Conservation (phyloP, 805 yeast genomes). For the Alloascoidea hylecoeti region DNA sequence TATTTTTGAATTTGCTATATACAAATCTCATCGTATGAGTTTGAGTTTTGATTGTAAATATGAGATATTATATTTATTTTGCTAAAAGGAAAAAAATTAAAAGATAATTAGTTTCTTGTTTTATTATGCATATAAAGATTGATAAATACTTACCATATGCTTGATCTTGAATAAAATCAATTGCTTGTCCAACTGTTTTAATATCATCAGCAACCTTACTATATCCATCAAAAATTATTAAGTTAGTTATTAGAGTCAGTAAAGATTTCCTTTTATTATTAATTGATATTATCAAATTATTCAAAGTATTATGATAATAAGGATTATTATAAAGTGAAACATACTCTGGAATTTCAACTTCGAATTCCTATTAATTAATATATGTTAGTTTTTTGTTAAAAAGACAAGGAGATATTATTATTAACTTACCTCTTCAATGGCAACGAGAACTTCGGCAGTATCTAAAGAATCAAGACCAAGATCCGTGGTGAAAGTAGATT, state of each 20-base stretch:
- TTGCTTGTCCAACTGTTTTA: slow-evolving; percentile 70
- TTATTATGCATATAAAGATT: too few relatives aligned
- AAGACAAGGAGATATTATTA: too few relatives aligned
- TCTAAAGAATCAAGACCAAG: slow-evolving; percentile 62
- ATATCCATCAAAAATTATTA: not conserved
- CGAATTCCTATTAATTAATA: slow-evolving; percentile 25
- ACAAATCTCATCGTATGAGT: too few relatives aligned
- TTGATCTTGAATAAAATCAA: slow-evolving; percentile 54
- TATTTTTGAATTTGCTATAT: too few relatives aligned
- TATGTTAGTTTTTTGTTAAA: not conserved
- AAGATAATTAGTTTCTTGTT: too few relatives aligned
- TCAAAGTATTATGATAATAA: not conserved
- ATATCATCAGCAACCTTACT: slow-evolving; percentile 58
- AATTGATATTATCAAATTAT: slow-evolving; percentile 5
- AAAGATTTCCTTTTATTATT: slow-evolving; percentile 3
- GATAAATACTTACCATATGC: slow-evolving; percentile 19
- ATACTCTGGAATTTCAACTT: slow-evolving; percentile 48
- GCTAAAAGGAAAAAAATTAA: too few relatives aligned
- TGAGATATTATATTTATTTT: too few relatives aligned
- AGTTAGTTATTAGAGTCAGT: not conserved
- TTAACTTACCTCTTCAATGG: slow-evolving; percentile 40
- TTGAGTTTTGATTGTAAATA: too few relatives aligned
- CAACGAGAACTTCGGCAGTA: slow-evolving; percentile 59
- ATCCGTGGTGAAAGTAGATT: slow-evolving; percentile 46
- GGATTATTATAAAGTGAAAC: too few relatives aligned